Evolutionary conservation across 495 filamentous ascomycete species (phyloP).

Genomic region (Xylaria curta): DNA sequence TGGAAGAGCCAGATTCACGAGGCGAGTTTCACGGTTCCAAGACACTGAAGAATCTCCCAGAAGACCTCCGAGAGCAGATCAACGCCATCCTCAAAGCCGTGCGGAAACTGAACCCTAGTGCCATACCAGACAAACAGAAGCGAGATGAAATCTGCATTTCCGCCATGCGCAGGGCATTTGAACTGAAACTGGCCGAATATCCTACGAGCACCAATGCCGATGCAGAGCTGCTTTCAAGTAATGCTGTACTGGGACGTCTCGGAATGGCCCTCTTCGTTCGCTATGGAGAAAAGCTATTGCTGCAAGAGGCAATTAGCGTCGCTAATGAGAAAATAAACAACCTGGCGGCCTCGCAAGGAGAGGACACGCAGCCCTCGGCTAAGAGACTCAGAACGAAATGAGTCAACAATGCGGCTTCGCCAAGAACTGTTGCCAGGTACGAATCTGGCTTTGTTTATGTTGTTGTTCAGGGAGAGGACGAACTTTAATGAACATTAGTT

Average conservation of each 20-base stretch:
- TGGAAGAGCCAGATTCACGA: constrained; percentile 47
- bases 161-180: constrained; percentile 49
- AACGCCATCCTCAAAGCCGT: constrained; percentile 49
- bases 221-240: constrained; percentile 52
- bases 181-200: constrained; percentile 61
- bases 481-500: neutral
- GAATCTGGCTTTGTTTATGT: neutral
- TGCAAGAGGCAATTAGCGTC: constrained; percentile 57
- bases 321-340: constrained; percentile 38
- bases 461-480: neutral
- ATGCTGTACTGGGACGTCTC: constrained; percentile 47
- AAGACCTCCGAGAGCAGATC: constrained; percentile 48
- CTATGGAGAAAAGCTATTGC: constrained; percentile 79
- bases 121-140: constrained; percentile 48
- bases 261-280: constrained; percentile 79
- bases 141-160: constrained; percentile 47
- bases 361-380: constrained; percentile 44
- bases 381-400: constrained; percentile 50
- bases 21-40: constrained; percentile 40
- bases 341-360: constrained; percentile 39
- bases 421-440: neutral
- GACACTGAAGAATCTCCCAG: constrained; percentile 42
- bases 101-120: constrained; percentile 45
- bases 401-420: neutral
- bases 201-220: constrained; percentile 69